Evolutionary conservation across 202 grass and related monocot species (phyloP), one percentile per base, ranked within the genome.

Genomic region (Eragrostis tef): DNA sequence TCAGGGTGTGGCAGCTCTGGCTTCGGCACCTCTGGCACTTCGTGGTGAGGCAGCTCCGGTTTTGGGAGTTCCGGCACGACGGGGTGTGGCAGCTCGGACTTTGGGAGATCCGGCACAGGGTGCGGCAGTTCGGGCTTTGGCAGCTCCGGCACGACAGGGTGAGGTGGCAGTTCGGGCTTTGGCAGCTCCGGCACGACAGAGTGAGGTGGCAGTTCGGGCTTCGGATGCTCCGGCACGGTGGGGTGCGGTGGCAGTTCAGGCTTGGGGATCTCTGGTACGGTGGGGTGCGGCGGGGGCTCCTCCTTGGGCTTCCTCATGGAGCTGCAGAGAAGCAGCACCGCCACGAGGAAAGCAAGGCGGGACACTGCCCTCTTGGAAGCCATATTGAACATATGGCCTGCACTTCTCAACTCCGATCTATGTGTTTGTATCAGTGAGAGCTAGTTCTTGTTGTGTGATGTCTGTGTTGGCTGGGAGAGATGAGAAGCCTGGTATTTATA

Each of bases 401-500:
- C 39, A 16, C n/a, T 39, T 7, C 41, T 59, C 21, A n/a, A 22
- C 49, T 69, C 14, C 3, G 25, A 76, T 56, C 8, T 73, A 3
- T 53, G 67, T 65, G 67, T 79, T 11, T 65, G 50, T 58, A 51
- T 36, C 13, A 27, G 29, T 50, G 53, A 27, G 27, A 72, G 43
- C 8, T 71, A 9, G 6, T 67, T 74, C 6, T 52, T 51, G 25
- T 52, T 51, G 25, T 41, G 54, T 67, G 57, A 61, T 70, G 56
- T 16, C 34, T 19, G n/a, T 42, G 77, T 43, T 79, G 60, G 22
- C 12, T 74, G 21, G 68, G 31, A 49, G 43, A 15, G 5, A 60
- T 4, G 81, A 42, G 4, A 39, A 21, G 79, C 13, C 47, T 67
- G 20, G 17, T 74, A 84, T 75, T 88, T 88, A 70, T 84, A 88